These are phyloP conservation scores for Alternaria arborescens DNA, from an alignment of 2,329 filamentous ascomycete genomes.

Conservation along the genomic window DNA sequence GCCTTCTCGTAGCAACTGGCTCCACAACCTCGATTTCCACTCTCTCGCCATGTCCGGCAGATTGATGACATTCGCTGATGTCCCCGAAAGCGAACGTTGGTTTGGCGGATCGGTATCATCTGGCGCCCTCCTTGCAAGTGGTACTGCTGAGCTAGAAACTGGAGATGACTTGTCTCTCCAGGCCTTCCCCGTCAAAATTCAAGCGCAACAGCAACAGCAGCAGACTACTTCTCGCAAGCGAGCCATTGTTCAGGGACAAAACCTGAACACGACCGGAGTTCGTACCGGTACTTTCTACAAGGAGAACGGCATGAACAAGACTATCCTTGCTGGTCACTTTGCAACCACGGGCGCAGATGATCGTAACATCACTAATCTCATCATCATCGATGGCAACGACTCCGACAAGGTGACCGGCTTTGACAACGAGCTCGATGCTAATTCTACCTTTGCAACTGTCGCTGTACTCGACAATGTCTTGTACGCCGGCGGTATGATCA, in stretches of 20 bases:
- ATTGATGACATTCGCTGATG: conserved; percentile 74
- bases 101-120: conserved; percentile 87
- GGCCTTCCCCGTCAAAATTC: conserved; percentile 56
- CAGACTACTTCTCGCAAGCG: conserved; percentile 51
- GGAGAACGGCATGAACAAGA: conserved; percentile 76
- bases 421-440: conserved; percentile 68
- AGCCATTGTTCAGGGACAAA: conserved; percentile 53
- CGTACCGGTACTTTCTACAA: conserved; percentile 81
- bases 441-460: conserved; percentile 79
- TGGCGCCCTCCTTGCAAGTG: conserved; percentile 75
- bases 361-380: conserved; percentile 77
- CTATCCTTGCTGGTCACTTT: conserved; percentile 89
- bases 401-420: conserved; percentile 74
- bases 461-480: conserved; percentile 62
- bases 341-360: conserved; percentile 73
- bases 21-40: conserved; percentile 74
- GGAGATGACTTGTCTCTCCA: conserved; percentile 43
- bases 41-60: conserved; percentile 75
- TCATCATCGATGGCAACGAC: conserved; percentile 81
- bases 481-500: conserved; percentile 83
- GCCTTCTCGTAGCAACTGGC: conserved; percentile 83
- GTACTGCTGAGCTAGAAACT: conserved; percentile 71
- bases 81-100: conserved; percentile 68
- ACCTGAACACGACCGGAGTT: conserved; percentile 70
- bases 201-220: conserved; percentile 30